phyloP scores from a whole-genome alignment of 2,329 filamentous ascomycete species.

The Colletotrichum sp. region DNA sequence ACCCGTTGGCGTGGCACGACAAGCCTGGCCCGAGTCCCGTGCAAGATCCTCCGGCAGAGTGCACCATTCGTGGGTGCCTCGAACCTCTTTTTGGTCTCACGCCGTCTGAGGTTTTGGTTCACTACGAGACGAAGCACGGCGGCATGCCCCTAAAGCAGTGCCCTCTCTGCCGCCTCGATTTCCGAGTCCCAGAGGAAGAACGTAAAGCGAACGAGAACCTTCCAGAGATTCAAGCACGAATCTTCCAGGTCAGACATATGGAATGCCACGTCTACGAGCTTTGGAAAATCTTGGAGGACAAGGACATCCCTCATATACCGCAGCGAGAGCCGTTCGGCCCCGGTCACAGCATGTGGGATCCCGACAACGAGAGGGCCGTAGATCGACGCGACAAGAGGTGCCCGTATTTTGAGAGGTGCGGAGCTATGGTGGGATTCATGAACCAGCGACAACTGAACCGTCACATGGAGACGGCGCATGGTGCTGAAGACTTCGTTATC shows the following conservation, averaged over 20 bases:
- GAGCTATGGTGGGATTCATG: slow-evolving; percentile 23
- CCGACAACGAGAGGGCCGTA: slow-evolving; percentile 4
- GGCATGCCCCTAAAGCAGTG: slow-evolving; percentile 6
- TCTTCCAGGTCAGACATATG: slow-evolving; percentile 17
- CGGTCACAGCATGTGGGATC: slow-evolving; percentile 18
- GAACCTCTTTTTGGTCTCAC: slow-evolving; percentile 16
- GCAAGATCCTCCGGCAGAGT: slow-evolving; percentile 16
- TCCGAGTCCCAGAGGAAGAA: slow-evolving; percentile 1
- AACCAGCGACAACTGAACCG: slow-evolving; percentile 17
- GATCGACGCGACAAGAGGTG: slow-evolving; percentile 22
- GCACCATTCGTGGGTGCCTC: not conserved
- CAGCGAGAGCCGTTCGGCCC: slow-evolving; percentile 10
- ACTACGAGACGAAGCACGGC: slow-evolving; percentile 18
- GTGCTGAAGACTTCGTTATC: slow-evolving; percentile 1
- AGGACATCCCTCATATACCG: not conserved
- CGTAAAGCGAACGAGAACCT: not conserved
- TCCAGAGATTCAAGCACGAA: not conserved
- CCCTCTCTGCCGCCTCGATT: slow-evolving; percentile 18
- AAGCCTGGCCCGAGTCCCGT: not conserved
- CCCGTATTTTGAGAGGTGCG: slow-evolving; percentile 21
- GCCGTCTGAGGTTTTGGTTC: slow-evolving; percentile 14
- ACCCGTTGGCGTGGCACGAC: slow-evolving; percentile 18
- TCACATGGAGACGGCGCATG: slow-evolving; percentile 16
- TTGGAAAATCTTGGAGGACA: slow-evolving; percentile 8
- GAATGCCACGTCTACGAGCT: slow-evolving; percentile 23